Conservation (phyloP, 1,139 yeast species). For the Geotrichum reessii region DNA sequence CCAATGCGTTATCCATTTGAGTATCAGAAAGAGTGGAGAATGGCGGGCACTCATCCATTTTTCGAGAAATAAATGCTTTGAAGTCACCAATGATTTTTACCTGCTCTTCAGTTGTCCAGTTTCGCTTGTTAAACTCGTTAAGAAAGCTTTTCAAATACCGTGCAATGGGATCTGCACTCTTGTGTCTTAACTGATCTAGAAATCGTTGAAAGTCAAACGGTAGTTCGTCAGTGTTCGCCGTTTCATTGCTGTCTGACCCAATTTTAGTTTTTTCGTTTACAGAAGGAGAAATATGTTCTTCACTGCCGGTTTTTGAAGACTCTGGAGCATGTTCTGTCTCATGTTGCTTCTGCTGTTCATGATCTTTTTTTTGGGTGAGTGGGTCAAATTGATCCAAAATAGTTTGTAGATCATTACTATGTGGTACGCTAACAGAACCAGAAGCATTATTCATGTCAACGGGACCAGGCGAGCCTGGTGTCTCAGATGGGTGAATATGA, state of each 20-base stretch:
- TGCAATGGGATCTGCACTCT: constrained; percentile 83
- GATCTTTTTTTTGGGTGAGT: constrained; percentile 16
- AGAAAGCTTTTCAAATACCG: constrained; percentile 74
- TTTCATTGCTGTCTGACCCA: background rate
- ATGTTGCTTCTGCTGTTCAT: background rate
- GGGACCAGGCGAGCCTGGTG: constrained; percentile 7
- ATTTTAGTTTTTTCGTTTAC: constrained; percentile 4
- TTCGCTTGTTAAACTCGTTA: constrained; percentile 63
- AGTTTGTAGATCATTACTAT: constrained; percentile 24
- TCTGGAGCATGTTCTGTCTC: background rate
- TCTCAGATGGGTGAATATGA: constrained; percentile 2
- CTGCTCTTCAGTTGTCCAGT: constrained; percentile 75
- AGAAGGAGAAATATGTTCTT: background rate
- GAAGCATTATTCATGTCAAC: constrained; percentile 2
- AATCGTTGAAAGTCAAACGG: constrained; percentile 82
- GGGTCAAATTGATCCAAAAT: constrained; percentile 35
- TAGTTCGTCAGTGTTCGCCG: constrained; percentile 15
- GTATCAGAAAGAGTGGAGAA: constrained; percentile 50
- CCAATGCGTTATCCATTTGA: constrained; percentile 67
- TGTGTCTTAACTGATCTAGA: constrained; percentile 61
- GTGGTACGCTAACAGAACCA: constrained; percentile 9
- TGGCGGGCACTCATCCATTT: constrained; percentile 61
- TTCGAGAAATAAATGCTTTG: constrained; percentile 56
- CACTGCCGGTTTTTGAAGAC: background rate
- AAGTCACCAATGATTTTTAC: constrained; percentile 66